A percentile compares a stretch with the other conserved stretches of the same genome.
These are phyloP conservation scores for Salix arbutifolia DNA, from an alignment of 345 rosid species.

Conservation along the genomic window DNA sequence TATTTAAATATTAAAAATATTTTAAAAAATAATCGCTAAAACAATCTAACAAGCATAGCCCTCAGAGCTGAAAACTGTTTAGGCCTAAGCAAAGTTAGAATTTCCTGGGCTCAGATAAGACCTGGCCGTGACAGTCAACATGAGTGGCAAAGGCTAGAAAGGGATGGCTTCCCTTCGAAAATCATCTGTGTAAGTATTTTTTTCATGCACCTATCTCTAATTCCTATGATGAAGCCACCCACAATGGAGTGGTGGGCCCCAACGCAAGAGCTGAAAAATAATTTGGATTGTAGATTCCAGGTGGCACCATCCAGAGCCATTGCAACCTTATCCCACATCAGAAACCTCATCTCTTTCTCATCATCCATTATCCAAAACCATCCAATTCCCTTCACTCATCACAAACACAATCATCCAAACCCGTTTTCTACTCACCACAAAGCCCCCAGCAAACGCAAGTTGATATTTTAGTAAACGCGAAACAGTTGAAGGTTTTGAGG, in stretches of 20 bases:
- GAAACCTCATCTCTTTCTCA: slow-evolving; percentile 34
- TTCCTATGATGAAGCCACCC: not conserved
- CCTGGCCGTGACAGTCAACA: not conserved
- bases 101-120: not conserved
- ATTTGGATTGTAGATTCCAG: slow-evolving; percentile 6
- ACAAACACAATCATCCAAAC: not conserved
- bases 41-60: not conserved
- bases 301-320: slow-evolving; percentile 41
- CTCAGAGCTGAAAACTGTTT: not conserved
- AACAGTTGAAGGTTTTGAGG: not conserved
- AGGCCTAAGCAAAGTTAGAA: too few relatives aligned
- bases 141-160: not conserved
- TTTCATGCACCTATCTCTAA: not conserved
- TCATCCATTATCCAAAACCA: slow-evolving; percentile 48
- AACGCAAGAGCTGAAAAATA: not conserved
- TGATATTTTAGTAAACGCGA: not conserved
- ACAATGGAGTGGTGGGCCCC: not conserved
- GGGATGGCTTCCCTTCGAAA: not conserved
- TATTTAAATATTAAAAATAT: too few relatives aligned
- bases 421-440: not conserved
- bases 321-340: slow-evolving; percentile 58
- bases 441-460: slow-evolving; percentile 9
- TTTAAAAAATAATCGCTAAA: too few relatives aligned
- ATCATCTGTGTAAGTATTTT: not conserved
- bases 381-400: slow-evolving; percentile 38